Base-by-base conservation (phyloP, 2,329 filamentous ascomycete species). In the Fusarium denticulatum region DNA sequence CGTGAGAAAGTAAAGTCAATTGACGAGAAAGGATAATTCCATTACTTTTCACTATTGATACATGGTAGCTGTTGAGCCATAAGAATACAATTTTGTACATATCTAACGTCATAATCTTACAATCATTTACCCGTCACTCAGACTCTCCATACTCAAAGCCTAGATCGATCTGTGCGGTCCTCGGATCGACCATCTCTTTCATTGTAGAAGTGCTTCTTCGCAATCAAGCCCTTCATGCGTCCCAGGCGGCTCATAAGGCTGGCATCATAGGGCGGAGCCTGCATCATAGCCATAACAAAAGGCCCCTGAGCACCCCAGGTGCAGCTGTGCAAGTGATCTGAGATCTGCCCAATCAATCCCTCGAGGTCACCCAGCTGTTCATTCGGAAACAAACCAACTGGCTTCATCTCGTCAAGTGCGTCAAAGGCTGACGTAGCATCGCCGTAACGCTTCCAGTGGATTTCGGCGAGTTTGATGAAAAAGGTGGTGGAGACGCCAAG, bases 401-500 rank as follows among this genome's bases (percentile, higher is more conserved):
- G 83, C 45, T 88, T 86, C 92, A 94, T 93, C 81, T 94, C 91
- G 46, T 87, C 84, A 10, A 94, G 82, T 4, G 92, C 79, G 8
- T 85, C 82, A 56, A 90, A 81, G 30, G 92, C 87, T 3, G 85
- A 85, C 7, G 78, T 72, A 5, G 89, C 84, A 76, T 94, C 89
- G 28, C 89, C 86, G 71, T 89, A 88, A 16, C 89, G 87, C 39
- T 83, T 80, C 89, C 91, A 94, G 62, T 90, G 84, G 28, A 91
- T 86, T 20, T 85, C 81, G 30, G 94, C 85, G 39, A 94, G 86
- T 55, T 89, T 85, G 78, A 92, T 91, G 84, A 93, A 95, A 46
- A 95, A 88, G 0, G 87, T 84, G 0, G 92, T 92, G 24, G 90
- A 91, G 11, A 89, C 91, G 53, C 92, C 93, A 2, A 96, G 86